Base-by-base conservation (phyloP, 2,329 filamentous ascomycete species). In the Alternaria brassicae region DNA sequence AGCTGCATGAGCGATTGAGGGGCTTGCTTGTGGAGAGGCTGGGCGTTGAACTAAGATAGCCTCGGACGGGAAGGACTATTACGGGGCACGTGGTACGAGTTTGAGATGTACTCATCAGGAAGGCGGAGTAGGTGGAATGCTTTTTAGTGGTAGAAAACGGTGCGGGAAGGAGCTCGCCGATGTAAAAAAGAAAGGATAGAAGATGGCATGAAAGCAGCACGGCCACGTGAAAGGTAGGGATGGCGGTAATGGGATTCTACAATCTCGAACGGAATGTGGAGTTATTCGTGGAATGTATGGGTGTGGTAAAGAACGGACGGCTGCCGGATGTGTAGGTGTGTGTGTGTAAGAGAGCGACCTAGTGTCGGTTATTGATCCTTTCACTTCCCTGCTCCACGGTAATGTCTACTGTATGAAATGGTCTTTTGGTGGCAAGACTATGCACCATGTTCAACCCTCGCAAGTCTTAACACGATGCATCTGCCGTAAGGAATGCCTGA, bases 11-110 rank as follows among this genome's bases (percentile, higher is more conserved):
- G 49, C 78, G 82, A 66, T 89, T 98, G 42, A 82, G 84, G 40
- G 71, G 80, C 62, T 84, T 86, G 65, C 80, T 98, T 63, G 88
- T 91, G 3, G 80, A 85, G 60, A 86, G 87, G 68, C 81, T 96
- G 58, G 91, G 91, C 0, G 92, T 98, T 19, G 91, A 96, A 79
- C 81, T 96, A 69, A 85, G 92, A 76, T 92, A 73, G 53, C 8
- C 21, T 41, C 32, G 9, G 27, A 7, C 13, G 28, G 17, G 5
- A 21, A 9, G 4, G 27, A n/a, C 23, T 40, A 27, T 34, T 21
- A 32, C 39, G 50, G 50, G 27, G 25, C 19, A 42, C 19, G 10
- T 34, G 30, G 47, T 39, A 27, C 47, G 34, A 34, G 30, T 34
- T 34, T 19, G 44, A 32, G 19, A 34, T 48, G 19, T 36, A 21